phyloP scores from a whole-genome alignment of 1,139 yeast species.

The Chernovozyma sophiae-reginae region DNA sequence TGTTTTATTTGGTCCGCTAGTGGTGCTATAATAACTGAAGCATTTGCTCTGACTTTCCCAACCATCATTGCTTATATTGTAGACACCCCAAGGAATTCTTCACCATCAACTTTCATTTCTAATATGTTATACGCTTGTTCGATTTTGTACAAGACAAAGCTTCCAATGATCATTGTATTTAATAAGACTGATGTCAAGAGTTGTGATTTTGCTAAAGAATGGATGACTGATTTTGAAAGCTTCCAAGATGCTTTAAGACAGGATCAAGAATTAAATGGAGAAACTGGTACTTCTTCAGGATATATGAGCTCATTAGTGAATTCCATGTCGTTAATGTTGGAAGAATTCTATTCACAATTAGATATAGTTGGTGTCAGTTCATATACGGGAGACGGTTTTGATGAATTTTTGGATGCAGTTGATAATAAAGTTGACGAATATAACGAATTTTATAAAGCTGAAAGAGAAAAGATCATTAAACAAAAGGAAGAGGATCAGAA shows the following conservation, averaged over 20 bases:
- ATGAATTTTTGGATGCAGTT: constrained; percentile 78
- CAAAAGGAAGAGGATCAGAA: constrained; percentile 76
- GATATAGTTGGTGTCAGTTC: constrained; percentile 92
- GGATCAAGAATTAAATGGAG: constrained; percentile 61
- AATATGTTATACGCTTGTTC: constrained; percentile 98
- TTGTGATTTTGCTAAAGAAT: constrained; percentile 84
- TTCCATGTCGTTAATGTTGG: constrained; percentile 93
- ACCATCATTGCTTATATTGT: constrained; percentile 94
- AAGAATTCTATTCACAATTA: constrained; percentile 89
- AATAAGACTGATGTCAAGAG: constrained; percentile 89
- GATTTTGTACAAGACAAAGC: constrained; percentile 87
- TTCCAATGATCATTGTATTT: constrained; percentile 96
- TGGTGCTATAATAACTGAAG: constrained; percentile 94
- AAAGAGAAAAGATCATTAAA: constrained; percentile 76
- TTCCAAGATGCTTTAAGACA: constrained; percentile 76
- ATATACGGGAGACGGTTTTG: constrained; percentile 90
- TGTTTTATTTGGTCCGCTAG: constrained; percentile 97
- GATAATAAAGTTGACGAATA: constrained; percentile 87
- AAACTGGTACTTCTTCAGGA: constrained; percentile 74
- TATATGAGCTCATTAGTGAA: constrained; percentile 93
- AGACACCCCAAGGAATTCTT: constrained; percentile 90
- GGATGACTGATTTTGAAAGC: constrained; percentile 96
- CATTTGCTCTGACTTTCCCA: constrained; percentile 94
- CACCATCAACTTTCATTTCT: constrained; percentile 96
- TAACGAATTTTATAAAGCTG: constrained; percentile 75